phyloP scores from a whole-genome alignment of 2,329 filamentous ascomycete species.

The Botrytis medusae region DNA sequence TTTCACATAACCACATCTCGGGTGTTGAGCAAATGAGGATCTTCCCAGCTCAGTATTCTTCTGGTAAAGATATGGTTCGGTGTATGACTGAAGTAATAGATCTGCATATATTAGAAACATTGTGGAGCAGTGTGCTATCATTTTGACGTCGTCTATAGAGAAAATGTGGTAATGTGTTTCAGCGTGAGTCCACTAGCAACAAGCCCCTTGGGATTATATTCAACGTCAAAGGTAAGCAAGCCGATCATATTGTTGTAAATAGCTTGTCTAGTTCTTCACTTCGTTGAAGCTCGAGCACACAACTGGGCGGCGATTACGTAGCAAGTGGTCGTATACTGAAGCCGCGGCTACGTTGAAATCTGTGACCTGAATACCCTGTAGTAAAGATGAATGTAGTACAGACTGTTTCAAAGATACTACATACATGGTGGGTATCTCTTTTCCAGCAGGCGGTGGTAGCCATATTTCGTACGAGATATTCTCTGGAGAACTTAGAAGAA shows the following conservation, averaged over 20 bases:
- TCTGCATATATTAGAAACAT: background rate
- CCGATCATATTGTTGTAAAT: background rate
- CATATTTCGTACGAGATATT: background rate
- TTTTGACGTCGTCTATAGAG: background rate
- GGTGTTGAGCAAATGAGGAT: constrained; percentile 71
- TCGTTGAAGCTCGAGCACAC: background rate
- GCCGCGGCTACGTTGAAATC: background rate
- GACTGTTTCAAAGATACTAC: background rate
- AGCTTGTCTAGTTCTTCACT: too few relatives aligned
- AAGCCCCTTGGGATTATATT: background rate
- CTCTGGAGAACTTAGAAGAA: background rate
- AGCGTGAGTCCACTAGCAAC: background rate
- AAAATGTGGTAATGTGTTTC: background rate
- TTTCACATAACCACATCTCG: background rate
- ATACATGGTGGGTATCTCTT: background rate
- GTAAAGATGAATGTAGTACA: background rate
- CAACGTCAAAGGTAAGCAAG: background rate
- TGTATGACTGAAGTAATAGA: background rate
- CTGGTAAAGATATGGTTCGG: background rate
- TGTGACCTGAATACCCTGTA: background rate
- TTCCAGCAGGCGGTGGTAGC: background rate
- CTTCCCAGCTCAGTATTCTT: constrained; percentile 38
- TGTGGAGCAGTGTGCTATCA: background rate
- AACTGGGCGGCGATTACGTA: background rate
- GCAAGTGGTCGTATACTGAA: background rate